Evolutionary conservation across 2,329 filamentous ascomycete species (phyloP), one percentile per base, ranked within the genome.

Genomic region (Dothideomycetes sp.): DNA sequence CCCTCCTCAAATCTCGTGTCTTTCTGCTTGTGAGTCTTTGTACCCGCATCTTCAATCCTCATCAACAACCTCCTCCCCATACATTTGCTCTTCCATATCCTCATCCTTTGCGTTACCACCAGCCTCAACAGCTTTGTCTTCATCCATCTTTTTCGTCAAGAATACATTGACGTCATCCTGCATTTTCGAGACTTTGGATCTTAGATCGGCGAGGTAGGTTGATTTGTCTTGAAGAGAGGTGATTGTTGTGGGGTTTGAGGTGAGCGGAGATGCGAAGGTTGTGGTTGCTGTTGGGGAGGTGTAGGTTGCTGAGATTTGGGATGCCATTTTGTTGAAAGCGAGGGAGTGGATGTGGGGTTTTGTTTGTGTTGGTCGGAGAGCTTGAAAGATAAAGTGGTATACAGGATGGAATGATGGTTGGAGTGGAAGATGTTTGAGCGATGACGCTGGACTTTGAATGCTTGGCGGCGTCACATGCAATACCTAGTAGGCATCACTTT

Each of bases 1-100:
- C n/a, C n/a, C n/a, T n/a, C n/a, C n/a, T n/a, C n/a, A n/a, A n/a
- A n/a, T n/a, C n/a, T n/a, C n/a, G n/a, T n/a, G n/a, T n/a, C n/a
- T n/a, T n/a, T n/a, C n/a, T n/a, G n/a, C n/a, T n/a, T n/a, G n/a
- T n/a, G n/a, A n/a, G n/a, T n/a, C n/a, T n/a, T n/a, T n/a, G n/a
- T n/a, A n/a, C n/a, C n/a, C n/a, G n/a, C n/a, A n/a, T n/a, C n/a
- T n/a, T n/a, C n/a, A n/a, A n/a, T 57, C 55, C 11, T 83, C 80
- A 35, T 80, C 78, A 10, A 74, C 66, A 17, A 79, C 74, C 59
- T 94, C 86, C 60, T 94, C 87, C 33, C 86, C 87, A 57, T 94
- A 94, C 56, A 87, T 82, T 53, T 84, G 76, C 55, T 86, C 83
- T 22, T 65, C 62, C 41, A 58, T 60, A 41, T 60, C 57, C 41